Base-by-base conservation (phyloP, 2,329 filamentous ascomycete species). In the Lachnellula suecica region DNA sequence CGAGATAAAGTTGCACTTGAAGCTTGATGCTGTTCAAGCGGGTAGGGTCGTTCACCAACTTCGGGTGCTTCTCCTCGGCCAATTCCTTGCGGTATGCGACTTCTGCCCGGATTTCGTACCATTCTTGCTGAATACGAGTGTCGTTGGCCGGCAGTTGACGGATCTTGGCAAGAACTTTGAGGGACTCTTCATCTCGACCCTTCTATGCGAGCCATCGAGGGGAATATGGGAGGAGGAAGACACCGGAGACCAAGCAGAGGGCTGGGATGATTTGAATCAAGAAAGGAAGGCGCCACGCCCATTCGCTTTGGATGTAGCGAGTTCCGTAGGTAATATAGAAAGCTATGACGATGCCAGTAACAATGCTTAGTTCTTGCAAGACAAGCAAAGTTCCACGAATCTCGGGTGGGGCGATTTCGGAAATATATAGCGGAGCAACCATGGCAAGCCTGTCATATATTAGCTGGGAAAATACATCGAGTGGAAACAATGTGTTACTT, bases 71-170 rank as follows among this genome's bases (percentile, higher is more conserved):
- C 45, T 67, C 71, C 34, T 52, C 67, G 52, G 70, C 71, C 45
- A 73, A 65, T 56, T 79, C 68, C 49, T 72, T 68, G 22, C 46
- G 38, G 2, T 45, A 49, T 9, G 7, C n/a, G 4, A 51, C 43
- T n/a, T 56, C 53, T 8, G 79, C 75, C 11, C 75, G 72, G 44
- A 79, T 78, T 24, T 78, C 74, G 25, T 72, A 59, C 55, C 70
- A 73, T 59, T 84, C 82, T 48, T 75, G 70, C 5, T 74, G 70
- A 4, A 85, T 71, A 4, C 79, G 70, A 7, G 69, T 60, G 54
- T 85, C 79, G 1, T 69, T 71, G 0, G 65, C 55, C 0, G 79
- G 75, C 2, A 82, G 66, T 27, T 72, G 70, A 10, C 81, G 75
- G 7, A 84, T 67, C 54, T 76, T 72, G n/a, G 70, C 67, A 7